Conservation (phyloP, 352 stramenopile genomes). For the Phytophthora pseudosyringae region DNA sequence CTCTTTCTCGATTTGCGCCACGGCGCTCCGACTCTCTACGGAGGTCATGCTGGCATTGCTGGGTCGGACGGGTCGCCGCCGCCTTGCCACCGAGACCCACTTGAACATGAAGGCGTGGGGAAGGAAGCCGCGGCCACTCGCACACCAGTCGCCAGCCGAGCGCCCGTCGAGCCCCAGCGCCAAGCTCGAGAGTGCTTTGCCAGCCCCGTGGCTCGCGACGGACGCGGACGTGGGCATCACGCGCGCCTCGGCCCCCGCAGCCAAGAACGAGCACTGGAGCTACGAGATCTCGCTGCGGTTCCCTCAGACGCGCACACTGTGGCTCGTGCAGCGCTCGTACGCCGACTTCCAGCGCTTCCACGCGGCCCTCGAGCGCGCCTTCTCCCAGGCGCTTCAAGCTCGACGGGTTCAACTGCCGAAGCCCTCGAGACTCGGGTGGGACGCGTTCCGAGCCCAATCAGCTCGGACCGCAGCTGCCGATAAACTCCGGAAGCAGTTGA, state of each 20-base stretch:
- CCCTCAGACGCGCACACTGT: slow-evolving; percentile 43
- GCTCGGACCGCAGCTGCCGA: slow-evolving; percentile 33
- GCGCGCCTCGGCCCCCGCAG: slow-evolving; percentile 22
- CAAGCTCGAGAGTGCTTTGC: not conserved
- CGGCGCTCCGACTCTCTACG: slow-evolving; percentile 18
- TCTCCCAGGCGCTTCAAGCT: slow-evolving; percentile 33
- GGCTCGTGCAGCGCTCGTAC: slow-evolving; percentile 57
- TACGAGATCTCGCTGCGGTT: slow-evolving; percentile 74
- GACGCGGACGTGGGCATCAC: slow-evolving; percentile 65
- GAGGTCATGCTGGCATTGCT: slow-evolving; percentile 19
- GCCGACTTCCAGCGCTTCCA: slow-evolving; percentile 63
- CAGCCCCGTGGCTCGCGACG: slow-evolving; percentile 41
- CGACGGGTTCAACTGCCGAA: slow-evolving; percentile 55
- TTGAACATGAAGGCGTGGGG: slow-evolving; percentile 28
- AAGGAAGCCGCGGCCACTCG: slow-evolving; percentile 7
- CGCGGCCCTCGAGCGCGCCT: slow-evolving; percentile 32
- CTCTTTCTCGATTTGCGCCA: slow-evolving; percentile 8
- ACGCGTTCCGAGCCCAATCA: slow-evolving; percentile 32
- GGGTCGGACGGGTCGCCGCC: not conserved
- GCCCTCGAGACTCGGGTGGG: slow-evolving; percentile 45
- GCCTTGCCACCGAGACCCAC: slow-evolving; percentile 2
- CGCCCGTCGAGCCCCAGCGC: not conserved
- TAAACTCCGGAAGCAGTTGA: slow-evolving; percentile 56
- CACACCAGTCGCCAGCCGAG: not conserved
- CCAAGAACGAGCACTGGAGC: slow-evolving; percentile 29